Conservation (phyloP, 345 rosid species). For the Eucalyptus shirleyi region DNA sequence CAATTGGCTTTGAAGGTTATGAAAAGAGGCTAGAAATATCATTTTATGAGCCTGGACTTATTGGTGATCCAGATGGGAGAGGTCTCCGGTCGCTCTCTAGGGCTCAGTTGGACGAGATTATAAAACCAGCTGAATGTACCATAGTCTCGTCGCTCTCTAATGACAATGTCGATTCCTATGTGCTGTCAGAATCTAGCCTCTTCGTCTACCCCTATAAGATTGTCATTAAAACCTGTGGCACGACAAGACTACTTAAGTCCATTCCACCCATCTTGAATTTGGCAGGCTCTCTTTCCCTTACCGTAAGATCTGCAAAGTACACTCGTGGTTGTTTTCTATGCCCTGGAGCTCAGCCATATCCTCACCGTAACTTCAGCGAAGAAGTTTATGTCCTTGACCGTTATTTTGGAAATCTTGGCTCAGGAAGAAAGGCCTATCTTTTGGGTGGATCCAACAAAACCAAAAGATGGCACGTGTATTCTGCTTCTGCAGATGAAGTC, state of each 20-base stretch:
- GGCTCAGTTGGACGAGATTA: conserved; percentile 54
- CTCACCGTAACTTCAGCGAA: conserved; percentile 66
- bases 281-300: conserved; percentile 40
- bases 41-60: conserved; percentile 43
- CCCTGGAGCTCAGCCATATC: conserved; percentile 57
- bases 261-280: conserved; percentile 51
- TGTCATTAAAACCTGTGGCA: conserved; percentile 85
- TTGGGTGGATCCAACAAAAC: conserved; percentile 33
- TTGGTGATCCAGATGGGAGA: conserved; percentile 49
- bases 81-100: conserved; percentile 55
- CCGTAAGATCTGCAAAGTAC: conserved; percentile 41
- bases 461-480: conserved; percentile 74
- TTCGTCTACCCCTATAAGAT: conserved; percentile 72
- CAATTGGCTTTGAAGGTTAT: conserved; percentile 88
- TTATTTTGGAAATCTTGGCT: conserved; percentile 39
- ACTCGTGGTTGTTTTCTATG: conserved; percentile 64
- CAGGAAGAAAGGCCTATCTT: conserved; percentile 50
- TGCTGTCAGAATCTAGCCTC: conserved; percentile 80
- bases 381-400: conserved; percentile 68
- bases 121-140: conserved; percentile 66
- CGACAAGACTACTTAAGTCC: conserved; percentile 61
- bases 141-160: conserved; percentile 59
- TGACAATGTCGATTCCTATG: conserved; percentile 52
- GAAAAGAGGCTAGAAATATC: conserved; percentile 81
- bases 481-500: conserved; percentile 28